Evolutionary conservation across 1,284 basidiomycete species (phyloP), one percentile per base, ranked within the genome.

Genomic region (Melampsora larici-populina): DNA sequence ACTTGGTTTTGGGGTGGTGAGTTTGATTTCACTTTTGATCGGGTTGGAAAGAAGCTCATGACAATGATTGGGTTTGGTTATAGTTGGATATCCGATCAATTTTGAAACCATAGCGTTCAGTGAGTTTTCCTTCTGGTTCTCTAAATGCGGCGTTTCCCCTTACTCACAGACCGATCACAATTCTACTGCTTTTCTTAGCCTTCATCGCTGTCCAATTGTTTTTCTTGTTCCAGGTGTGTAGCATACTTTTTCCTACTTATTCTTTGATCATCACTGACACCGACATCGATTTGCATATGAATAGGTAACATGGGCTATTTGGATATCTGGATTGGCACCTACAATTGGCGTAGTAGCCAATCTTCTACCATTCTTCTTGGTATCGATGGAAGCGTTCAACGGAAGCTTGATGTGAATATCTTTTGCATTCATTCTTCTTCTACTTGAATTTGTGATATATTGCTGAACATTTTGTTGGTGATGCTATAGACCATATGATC

Each of bases 371-470:
- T 82, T 82, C 79, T 82, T 82, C 78, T 80, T 82, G 79, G 79
- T 82, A 60, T 80, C 81, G 24, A 81, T 82, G 81, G 81, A 82
- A 46, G 81, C 81, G 0, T 82, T 82, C 78, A 82, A 82, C 71
- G 81, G 81, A 3, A 79, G 80, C 36, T 78, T 81, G 36, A 79
- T 81, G 78, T 79, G 21, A 78, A 77, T 78, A 36, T 77, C 9
- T 24, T 31, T 63, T 7, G 2, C 18, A 9, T n/a, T 29, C 40
- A 24, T 24, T 67, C 48, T 63, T 26, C 26, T 51, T 13, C 11
- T 9, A 21, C 31, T 26, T 13, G 4, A 13, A 0, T 1, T 18
- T 55, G 9, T 29, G 21, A n/a, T 43, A 65, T 43, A 33, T 67
- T 26, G 5, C 46, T 65, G 64, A 63, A 17, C 21, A 48, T 67